A percentile compares a stretch with the other conserved stretches of the same genome.
Conservation (phyloP, 768 basidiomycete species). For the Pulveroboletus sp. region DNA sequence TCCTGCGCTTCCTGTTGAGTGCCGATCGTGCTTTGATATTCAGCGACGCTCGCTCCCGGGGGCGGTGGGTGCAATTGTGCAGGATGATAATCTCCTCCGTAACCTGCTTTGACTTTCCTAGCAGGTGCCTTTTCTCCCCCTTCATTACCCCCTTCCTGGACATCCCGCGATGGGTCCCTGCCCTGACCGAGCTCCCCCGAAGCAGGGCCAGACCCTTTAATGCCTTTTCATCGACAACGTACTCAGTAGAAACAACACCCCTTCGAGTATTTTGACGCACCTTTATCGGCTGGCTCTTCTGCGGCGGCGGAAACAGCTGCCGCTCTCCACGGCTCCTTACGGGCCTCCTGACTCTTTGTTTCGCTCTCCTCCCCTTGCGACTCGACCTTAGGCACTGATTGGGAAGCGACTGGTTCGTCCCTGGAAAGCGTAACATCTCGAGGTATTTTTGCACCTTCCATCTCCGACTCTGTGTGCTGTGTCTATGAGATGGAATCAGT, state of each 20-base stretch:
- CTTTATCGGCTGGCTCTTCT: not conserved
- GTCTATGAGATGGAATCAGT: constrained; percentile 6
- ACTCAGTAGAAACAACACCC: not conserved
- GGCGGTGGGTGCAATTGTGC: constrained; percentile 29
- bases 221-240: not conserved
- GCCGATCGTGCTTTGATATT: constrained; percentile 1
- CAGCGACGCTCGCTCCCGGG: constrained; percentile 14
- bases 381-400: not conserved
- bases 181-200: not conserved
- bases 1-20: not conserved
- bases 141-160: not conserved
- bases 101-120: not conserved
- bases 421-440: not conserved
- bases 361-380: constrained; percentile 1
- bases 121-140: not conserved
- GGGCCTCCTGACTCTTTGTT: not conserved
- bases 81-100: constrained; percentile 26
- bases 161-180: not conserved
- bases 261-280: constrained; percentile 6
- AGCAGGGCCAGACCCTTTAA: not conserved
- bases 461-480: constrained; percentile 4
- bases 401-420: not conserved
- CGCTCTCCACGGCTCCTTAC: not conserved
- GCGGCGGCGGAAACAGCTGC: not conserved
- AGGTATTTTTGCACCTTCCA: constrained; percentile 1